Conservation (phyloP, 2,329 filamentous ascomycete species). For the Chaetothyriales sp. region DNA sequence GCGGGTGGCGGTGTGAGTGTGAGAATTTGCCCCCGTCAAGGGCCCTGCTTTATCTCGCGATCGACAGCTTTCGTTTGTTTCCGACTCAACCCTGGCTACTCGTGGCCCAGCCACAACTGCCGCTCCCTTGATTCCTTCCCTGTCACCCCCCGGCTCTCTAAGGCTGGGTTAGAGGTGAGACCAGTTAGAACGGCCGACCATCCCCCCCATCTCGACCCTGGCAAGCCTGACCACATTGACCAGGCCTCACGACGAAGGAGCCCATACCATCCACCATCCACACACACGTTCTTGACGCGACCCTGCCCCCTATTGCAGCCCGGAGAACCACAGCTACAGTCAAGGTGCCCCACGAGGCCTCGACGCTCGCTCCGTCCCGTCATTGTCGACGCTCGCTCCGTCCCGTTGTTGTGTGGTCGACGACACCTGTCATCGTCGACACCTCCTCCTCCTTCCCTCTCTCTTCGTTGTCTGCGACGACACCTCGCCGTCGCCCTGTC, state of each 20-base stretch:
- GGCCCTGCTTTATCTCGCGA: neutral
- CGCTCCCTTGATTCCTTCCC: neutral
- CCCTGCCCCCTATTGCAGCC: neutral
- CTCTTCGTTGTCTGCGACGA: no score
- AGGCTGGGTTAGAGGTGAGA: neutral
- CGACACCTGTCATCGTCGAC: neutral
- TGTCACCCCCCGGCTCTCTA: neutral
- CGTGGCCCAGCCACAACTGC: neutral
- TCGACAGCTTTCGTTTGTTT: neutral
- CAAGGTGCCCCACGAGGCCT: neutral
- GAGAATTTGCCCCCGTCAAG: neutral
- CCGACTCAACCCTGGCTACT: neutral
- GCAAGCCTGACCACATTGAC: neutral
- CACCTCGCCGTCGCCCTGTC: neutral
- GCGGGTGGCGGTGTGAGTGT: neutral
- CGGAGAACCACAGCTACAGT: neutral
- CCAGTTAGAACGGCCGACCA: neutral
- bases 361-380: neutral
- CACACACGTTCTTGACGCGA: neutral
- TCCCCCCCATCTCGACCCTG: neutral
- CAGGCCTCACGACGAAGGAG: neutral
- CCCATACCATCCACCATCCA: neutral
- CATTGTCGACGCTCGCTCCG: neutral
- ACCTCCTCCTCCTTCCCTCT: no score
- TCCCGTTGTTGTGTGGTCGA: neutral